A percentile compares a stretch with the other conserved stretches of the same genome.
Conservation (phyloP, 2,329 filamentous ascomycete species). For the Fusarium sp. region DNA sequence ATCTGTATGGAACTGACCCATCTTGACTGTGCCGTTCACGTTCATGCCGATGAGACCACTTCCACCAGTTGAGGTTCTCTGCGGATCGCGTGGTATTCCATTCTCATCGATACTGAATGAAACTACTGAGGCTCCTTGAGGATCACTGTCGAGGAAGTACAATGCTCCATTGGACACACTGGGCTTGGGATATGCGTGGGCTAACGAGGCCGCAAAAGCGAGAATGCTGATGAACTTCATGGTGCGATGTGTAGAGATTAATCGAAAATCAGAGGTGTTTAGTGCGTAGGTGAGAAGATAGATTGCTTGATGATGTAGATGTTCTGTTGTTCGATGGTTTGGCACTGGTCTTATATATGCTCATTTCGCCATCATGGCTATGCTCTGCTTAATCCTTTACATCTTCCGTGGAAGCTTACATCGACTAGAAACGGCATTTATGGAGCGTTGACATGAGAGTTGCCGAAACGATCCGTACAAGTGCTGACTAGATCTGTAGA, state of each 20-base stretch:
- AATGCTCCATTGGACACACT: not conserved
- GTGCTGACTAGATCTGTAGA: no score
- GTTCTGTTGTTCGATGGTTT: not conserved
- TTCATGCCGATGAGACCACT: slow-evolving; percentile 3
- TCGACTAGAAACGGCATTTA: not conserved
- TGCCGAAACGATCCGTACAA: not conserved
- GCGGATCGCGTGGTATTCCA: not conserved
- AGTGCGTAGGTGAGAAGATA: no score
- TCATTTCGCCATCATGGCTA: not conserved
- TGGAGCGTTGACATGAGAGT: no score
- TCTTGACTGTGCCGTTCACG: not conserved
- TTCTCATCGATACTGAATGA: not conserved
- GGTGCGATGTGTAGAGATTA: fast-evolving
- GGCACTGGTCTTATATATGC: not conserved
- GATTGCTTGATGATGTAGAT: not conserved
- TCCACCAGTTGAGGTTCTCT: not conserved
- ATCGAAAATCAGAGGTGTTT: fast-evolving
- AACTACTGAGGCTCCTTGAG: slow-evolving; percentile 14
- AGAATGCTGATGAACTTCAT: slow-evolving; percentile 3
- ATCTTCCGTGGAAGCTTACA: no score
- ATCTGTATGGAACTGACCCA: not conserved
- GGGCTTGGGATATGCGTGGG: not conserved
- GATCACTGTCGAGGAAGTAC: slow-evolving; percentile 23
- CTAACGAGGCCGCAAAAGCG: not conserved
- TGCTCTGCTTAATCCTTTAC: not conserved